Evolutionary conservation across 805 yeast species (phyloP).

Genomic region (Teunomyces funiuensis): DNA sequence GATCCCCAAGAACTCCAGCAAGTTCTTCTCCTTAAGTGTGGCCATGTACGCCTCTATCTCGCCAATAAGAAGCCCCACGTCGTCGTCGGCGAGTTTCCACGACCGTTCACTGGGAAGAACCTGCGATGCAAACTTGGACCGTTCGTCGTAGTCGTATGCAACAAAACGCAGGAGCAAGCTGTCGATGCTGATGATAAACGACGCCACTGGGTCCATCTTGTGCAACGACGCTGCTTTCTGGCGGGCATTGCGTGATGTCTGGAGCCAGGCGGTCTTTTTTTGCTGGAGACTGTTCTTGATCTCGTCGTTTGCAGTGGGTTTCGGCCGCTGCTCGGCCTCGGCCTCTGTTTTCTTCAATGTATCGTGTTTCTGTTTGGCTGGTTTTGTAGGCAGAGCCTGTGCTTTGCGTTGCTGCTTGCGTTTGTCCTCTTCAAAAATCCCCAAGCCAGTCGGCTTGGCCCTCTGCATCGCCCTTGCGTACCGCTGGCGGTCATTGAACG

Average conservation of each 20-base stretch:
- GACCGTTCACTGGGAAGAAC: slow-evolving; percentile 24
- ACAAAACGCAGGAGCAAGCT: slow-evolving; percentile 36
- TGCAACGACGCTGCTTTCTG: slow-evolving; percentile 35
- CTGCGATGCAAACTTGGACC: slow-evolving; percentile 23
- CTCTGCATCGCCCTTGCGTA: not conserved
- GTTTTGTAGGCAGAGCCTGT: slow-evolving; percentile 3
- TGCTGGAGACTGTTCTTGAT: slow-evolving; percentile 18
- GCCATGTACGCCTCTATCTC: slow-evolving; percentile 9
- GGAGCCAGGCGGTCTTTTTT: slow-evolving; percentile 34
- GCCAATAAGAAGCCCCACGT: slow-evolving; percentile 22
- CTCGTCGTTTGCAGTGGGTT: slow-evolving; percentile 12
- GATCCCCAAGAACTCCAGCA: slow-evolving; percentile 18
- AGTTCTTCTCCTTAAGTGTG: slow-evolving; percentile 13
- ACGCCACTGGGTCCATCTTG: slow-evolving; percentile 20
- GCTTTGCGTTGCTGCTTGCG: not conserved
- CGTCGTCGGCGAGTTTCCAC: slow-evolving; percentile 37
- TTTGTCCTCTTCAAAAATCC: not conserved
- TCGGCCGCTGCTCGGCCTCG: not conserved
- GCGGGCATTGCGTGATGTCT: slow-evolving; percentile 34
- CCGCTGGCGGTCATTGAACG: slow-evolving; percentile 10
- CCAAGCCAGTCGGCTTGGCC: slow-evolving; percentile 1
- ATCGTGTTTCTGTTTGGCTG: slow-evolving; percentile 2
- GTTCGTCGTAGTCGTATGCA: slow-evolving; percentile 38
- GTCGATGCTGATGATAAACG: slow-evolving; percentile 36
- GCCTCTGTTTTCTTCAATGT: not conserved